Percentiles rank a stretch among this genome's conserved stretches.
Conservation (phyloP, 305 asterid genomes). For the Rubia occidens region DNA sequence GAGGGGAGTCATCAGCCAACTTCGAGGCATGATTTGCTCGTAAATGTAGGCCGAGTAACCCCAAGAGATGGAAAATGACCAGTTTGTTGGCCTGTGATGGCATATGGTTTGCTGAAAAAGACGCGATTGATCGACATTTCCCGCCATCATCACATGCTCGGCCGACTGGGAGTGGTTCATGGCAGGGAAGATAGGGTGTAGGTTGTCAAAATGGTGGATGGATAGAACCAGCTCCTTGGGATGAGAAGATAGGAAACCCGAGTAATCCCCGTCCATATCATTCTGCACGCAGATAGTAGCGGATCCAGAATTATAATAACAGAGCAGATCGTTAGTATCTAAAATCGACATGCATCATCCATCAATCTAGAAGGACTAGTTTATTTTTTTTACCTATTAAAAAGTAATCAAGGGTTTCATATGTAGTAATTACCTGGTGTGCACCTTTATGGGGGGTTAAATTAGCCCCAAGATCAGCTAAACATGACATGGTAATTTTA, state of each 20-base stretch:
- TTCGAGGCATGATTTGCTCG: background rate
- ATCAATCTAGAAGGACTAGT: background rate
- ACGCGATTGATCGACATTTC: background rate
- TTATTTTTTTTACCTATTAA: too few species aligned
- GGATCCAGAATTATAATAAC: background rate
- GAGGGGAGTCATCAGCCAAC: background rate
- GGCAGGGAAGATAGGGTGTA: background rate
- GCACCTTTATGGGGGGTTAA: slow-evolving; percentile 1
- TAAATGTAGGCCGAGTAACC: slow-evolving; percentile 1
- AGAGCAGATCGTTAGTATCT: too few species aligned
- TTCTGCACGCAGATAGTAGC: background rate
- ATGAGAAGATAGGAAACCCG: background rate
- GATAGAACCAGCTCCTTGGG: background rate
- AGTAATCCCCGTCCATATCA: background rate
- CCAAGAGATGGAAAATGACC: slow-evolving; percentile 3
- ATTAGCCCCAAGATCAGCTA: background rate
- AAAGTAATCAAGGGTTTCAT: too few species aligned
- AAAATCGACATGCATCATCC: background rate
- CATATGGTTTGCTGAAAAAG: slow-evolving; percentile 1
- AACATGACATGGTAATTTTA: background rate
- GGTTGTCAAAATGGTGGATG: background rate
- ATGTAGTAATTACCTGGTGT: background rate
- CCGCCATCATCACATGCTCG: background rate
- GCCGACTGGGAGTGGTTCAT: background rate
- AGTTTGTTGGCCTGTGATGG: background rate